Evolutionary conservation across 1,284 basidiomycete species (phyloP).

Genomic region (Leccinum subrobustum): DNA sequence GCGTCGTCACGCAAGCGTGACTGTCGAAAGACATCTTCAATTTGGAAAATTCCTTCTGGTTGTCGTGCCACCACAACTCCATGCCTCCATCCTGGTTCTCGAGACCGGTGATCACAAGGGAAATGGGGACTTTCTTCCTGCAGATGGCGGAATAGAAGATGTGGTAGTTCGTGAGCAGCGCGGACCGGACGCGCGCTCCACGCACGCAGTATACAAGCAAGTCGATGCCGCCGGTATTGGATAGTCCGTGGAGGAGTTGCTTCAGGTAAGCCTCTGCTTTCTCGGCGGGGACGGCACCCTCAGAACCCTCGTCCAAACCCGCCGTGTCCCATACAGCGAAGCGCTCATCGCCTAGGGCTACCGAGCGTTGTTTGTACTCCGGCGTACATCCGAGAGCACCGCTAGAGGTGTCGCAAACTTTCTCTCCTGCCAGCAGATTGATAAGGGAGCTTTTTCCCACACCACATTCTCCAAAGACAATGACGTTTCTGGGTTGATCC

Average conservation of each 20-base stretch:
- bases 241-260: constrained; percentile 27
- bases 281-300: constrained; percentile 27
- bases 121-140: constrained; percentile 32
- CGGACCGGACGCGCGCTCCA: constrained; percentile 28
- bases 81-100: constrained; percentile 28
- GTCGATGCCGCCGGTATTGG: constrained; percentile 26
- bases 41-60: constrained; percentile 19
- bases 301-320: constrained; percentile 28
- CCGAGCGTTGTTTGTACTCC: constrained; percentile 13
- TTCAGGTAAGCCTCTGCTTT: constrained; percentile 29
- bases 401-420: constrained; percentile 23
- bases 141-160: constrained; percentile 34
- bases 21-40: constrained; percentile 26
- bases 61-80: constrained; percentile 23
- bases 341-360: constrained; percentile 12
- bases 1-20: constrained; percentile 32
- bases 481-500: constrained; percentile 22
- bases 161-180: constrained; percentile 29
- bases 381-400: constrained; percentile 29
- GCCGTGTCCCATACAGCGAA: constrained; percentile 31
- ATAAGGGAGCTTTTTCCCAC: constrained; percentile 32
- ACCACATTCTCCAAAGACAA: constrained; percentile 30
- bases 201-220: constrained; percentile 32
- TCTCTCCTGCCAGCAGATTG: constrained; percentile 21
- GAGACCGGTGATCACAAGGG: constrained; percentile 29